Conservation (phyloP, 2,329 filamentous ascomycete species). For the Ophiostoma piceae region DNA sequence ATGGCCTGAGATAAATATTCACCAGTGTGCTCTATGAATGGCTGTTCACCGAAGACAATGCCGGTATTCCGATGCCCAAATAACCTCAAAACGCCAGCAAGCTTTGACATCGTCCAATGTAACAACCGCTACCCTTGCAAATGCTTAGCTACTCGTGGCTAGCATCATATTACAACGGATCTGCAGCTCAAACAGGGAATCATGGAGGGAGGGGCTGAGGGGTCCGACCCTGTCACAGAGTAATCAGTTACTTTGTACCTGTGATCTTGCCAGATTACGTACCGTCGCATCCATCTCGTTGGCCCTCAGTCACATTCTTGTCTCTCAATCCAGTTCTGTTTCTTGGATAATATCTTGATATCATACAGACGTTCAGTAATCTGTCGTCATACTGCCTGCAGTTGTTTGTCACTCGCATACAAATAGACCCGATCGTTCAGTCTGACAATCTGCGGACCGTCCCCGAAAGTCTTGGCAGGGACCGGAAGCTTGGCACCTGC, state of each 20-base stretch:
- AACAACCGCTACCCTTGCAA: neutral
- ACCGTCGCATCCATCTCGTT: neutral
- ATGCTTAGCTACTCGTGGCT: conserved; percentile 1
- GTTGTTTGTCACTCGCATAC: neutral
- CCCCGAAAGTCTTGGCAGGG: conserved; percentile 6
- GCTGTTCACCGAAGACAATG: neutral
- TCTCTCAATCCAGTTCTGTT: neutral
- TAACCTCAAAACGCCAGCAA: neutral
- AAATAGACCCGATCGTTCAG: neutral
- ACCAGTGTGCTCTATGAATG: neutral
- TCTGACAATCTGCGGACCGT: neutral
- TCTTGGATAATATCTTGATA: neutral
- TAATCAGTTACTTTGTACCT: neutral
- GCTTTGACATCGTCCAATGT: neutral
- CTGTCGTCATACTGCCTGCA: neutral
- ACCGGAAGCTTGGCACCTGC: neutral
- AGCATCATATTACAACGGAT: neutral
- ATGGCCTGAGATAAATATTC: too few species aligned
- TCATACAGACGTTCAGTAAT: neutral
- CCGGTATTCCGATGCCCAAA: neutral
- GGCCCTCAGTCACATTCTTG: neutral
- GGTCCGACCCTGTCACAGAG: neutral
- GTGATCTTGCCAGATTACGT: neutral
- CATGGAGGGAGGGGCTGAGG: conserved; percentile 1
- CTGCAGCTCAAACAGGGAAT: neutral